phyloP scores from a whole-genome alignment of 805 yeast genomes.

The Yarrowia sp. region DNA sequence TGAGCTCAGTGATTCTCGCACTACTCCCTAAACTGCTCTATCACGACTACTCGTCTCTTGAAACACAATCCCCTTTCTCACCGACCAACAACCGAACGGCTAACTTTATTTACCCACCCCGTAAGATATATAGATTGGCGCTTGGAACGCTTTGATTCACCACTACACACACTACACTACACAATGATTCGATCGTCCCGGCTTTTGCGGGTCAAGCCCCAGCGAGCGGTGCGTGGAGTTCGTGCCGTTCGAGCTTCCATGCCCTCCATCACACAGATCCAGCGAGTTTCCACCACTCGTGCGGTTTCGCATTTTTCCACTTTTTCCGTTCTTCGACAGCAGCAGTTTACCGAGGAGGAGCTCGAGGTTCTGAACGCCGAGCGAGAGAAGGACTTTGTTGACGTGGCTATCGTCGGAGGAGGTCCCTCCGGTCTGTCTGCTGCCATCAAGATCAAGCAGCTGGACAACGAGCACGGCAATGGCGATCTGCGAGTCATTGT shows the following conservation, averaged over 20 bases:
- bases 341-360: slow-evolving; percentile 24
- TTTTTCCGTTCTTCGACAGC: not conserved
- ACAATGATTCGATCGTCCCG: slow-evolving; percentile 11
- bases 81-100: slow-evolving; percentile 23
- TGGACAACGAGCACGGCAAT: slow-evolving; percentile 63
- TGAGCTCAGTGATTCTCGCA: no score
- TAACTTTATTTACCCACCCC: not conserved
- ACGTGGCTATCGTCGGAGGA: slow-evolving; percentile 94
- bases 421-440: slow-evolving; percentile 98
- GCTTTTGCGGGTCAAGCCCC: slow-evolving; percentile 14
- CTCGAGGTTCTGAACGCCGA: slow-evolving; percentile 44
- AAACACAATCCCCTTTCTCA: not conserved
- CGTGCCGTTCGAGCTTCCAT: not conserved
- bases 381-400: slow-evolving; percentile 82
- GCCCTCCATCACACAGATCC: not conserved
- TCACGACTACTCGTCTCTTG: not conserved
- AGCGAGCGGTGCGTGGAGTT: not conserved
- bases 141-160: not conserved
- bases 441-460: slow-evolving; percentile 83
- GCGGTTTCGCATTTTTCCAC: not conserved
- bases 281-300: not conserved
- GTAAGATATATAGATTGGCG: not conserved
- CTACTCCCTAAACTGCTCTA: no score
- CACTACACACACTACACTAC: not conserved
- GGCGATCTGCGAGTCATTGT: slow-evolving; percentile 82